Evolutionary conservation across 192 early-diverging fungal species (phyloP), one percentile per base, ranked within the genome.

Genomic region (Podila horticola): DNA sequence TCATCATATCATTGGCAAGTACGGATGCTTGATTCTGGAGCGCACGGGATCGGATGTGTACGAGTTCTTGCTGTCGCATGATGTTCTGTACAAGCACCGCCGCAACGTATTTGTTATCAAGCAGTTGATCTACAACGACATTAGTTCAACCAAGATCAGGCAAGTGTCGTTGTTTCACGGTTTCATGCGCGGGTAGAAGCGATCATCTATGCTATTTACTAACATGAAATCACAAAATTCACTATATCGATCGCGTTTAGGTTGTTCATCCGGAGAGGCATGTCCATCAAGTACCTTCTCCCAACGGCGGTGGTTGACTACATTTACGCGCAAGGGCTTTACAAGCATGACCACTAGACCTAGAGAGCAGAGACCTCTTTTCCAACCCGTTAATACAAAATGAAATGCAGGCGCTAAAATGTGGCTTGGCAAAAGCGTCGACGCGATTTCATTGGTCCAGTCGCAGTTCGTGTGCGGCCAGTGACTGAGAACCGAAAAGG

Each of bases 51-150:
- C 96, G 0, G 96, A 99, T 77, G 95, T 98, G 15, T 93, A 92
- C 82, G 97, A 95, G 59, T 97, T 97, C 76, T 74, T 99, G 71
- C 85, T 99, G 10, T 90, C 93, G 9, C 93, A 97, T 82, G 95
- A 99, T 73, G 92, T 94, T 48, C 75, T 99, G 30, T 95, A 96
- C 77, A 88, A 93, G 63, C 94, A 99, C 79, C 82, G 95, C 66
- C 92, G 92, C 74, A 95, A 97, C 74, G 95, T 99, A 15, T 90
- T 92, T 63, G 92, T 97, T 38, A 94, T 98, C 55, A 97, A 98
- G 79, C 97, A 98, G 82, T 89, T 97, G 69, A 97, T 99, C 58
- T 92, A 97, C 84, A 99, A 98, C 71, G 98, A 99, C 77, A 98
- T 98, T 64, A 95, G 93, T 72, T 98, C 97, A 8, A 98, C 97